A percentile compares a stretch with the other conserved stretches of the same genome.
Conservation (phyloP, 2,329 filamentous ascomycete genomes). For the Colletotrichum navitas region DNA sequence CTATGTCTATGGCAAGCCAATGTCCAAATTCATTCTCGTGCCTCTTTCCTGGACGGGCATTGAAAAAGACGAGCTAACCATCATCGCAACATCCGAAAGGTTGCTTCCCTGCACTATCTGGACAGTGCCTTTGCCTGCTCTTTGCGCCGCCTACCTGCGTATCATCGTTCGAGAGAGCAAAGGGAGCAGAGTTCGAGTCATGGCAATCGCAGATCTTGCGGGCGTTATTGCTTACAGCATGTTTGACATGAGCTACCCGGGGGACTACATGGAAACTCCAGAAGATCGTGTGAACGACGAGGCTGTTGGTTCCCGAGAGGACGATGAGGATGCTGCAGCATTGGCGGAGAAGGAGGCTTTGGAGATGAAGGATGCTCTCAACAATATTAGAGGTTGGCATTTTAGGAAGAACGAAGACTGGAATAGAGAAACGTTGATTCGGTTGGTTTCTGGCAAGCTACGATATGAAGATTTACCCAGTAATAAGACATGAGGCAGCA, state of each 20-base stretch:
- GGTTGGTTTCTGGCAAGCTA: slow-evolving; percentile 11
- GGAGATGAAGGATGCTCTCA: slow-evolving; percentile 17
- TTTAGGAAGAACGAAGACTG: slow-evolving; percentile 10
- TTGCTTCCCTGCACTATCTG: slow-evolving; percentile 10
- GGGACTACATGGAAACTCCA: not conserved
- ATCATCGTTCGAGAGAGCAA: slow-evolving; percentile 12
- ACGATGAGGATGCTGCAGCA: not conserved
- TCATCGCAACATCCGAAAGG: not conserved
- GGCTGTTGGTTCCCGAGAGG: not conserved
- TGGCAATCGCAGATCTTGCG: slow-evolving; percentile 7
- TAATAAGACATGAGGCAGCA: not conserved
- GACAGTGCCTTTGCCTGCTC: slow-evolving; percentile 9
- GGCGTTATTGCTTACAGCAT: slow-evolving; percentile 10
- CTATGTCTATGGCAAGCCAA: slow-evolving; percentile 3
- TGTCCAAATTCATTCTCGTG: not conserved
- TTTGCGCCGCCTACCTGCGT: slow-evolving; percentile 12
- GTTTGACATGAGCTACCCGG: slow-evolving; percentile 18
- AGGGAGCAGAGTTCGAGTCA: not conserved
- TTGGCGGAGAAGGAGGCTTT: slow-evolving; percentile 10
- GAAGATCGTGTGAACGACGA: slow-evolving; percentile 1
- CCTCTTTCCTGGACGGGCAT: slow-evolving; percentile 19
- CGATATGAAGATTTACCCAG: slow-evolving; percentile 19
- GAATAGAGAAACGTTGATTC: slow-evolving; percentile 15
- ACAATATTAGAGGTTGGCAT: slow-evolving; percentile 3
- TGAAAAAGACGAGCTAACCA: slow-evolving; percentile 4